Evolutionary conservation across 108 stramenopile species (phyloP), one percentile per base, ranked within the genome.

Genomic region (Epithemia pelagica): DNA sequence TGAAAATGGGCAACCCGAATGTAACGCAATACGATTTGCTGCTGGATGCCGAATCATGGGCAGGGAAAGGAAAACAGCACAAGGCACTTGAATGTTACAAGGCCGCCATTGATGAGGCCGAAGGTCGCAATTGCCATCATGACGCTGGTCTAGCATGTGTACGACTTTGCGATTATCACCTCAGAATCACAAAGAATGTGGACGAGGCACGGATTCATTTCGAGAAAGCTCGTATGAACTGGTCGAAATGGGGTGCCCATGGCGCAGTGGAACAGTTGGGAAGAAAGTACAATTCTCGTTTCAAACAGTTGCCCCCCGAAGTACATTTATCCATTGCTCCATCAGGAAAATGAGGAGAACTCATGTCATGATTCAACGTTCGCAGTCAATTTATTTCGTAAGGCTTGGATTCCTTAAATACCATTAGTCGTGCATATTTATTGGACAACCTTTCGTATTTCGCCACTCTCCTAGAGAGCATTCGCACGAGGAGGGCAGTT

Each of bases 211-310:
- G 37, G 5, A 10, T 46, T 46, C 37, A 46, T 10, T 46, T 46
- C 37, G 15, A 46, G 5, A 46, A 46, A 46, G 37, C 37, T 10
- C 37, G 15, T 46, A 46, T 10, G 15, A 5, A 46, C 37, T 46
- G 37, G 37, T 10, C 37, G 10, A 46, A 46, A 5, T 46, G 37
- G 37, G 37, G 37, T 46, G 37, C 37, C 28, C 3, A 57, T 1
- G 64, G 30, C 8, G 64, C 64, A 33, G 64, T 71, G 3, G 56
- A 58, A 22, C 7, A 24, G 25, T 31, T 67, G 28, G 66, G 58
- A 29, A 26, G 56, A 30, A 21, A 67, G 52, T 54, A 54, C n/a
- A n/a, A n/a, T n/a, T n/a, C n/a, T n/a, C n/a, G n/a, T n/a, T n/a
- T n/a, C n/a, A n/a, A n/a, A n/a, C n/a, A n/a, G n/a, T n/a, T n/a